Evolutionary conservation across 495 filamentous ascomycete species (phyloP).

Genomic region (Hyphodiscus hymeniophilus): DNA sequence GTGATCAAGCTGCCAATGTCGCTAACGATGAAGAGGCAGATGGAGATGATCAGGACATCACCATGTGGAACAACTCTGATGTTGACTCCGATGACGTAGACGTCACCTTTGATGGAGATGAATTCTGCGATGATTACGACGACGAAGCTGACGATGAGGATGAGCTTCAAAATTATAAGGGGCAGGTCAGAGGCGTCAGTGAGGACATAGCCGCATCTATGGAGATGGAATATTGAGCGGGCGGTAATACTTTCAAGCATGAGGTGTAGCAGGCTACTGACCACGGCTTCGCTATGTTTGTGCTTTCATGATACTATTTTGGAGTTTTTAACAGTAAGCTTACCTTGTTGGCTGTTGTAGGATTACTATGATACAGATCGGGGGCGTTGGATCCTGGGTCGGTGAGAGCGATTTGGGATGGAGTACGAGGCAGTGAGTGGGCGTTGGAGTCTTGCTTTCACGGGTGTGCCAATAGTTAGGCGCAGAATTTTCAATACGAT

Average conservation of each 20-base stretch:
- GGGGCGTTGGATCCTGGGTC: constrained; percentile 12
- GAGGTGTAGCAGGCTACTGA: not conserved
- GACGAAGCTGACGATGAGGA: constrained; percentile 42
- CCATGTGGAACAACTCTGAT: constrained; percentile 13
- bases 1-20: constrained; percentile 38
- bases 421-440: constrained; percentile 6
- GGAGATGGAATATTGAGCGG: constrained; percentile 41
- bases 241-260: not conserved
- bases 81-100: constrained; percentile 23
- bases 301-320: constrained; percentile 4
- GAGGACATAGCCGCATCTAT: constrained; percentile 67
- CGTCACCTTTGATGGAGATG: constrained; percentile 37
- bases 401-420: constrained; percentile 19
- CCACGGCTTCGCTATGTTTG: constrained; percentile 8
- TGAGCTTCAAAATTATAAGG: constrained; percentile 30
- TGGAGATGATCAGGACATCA: constrained; percentile 28
- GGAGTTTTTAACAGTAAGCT: constrained; percentile 3
- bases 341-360: constrained; percentile 9
- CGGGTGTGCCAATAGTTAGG: no score
- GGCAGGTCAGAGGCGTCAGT: constrained; percentile 57
- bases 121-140: constrained; percentile 39
- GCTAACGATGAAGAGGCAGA: constrained; percentile 38
- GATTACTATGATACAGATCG: not conserved
- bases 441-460: not conserved
- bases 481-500: no score